Evolutionary conservation across 306 rosid species (phyloP), one percentile per base, ranked within the genome.

Genomic region (Styphnolobium japonicum): DNA sequence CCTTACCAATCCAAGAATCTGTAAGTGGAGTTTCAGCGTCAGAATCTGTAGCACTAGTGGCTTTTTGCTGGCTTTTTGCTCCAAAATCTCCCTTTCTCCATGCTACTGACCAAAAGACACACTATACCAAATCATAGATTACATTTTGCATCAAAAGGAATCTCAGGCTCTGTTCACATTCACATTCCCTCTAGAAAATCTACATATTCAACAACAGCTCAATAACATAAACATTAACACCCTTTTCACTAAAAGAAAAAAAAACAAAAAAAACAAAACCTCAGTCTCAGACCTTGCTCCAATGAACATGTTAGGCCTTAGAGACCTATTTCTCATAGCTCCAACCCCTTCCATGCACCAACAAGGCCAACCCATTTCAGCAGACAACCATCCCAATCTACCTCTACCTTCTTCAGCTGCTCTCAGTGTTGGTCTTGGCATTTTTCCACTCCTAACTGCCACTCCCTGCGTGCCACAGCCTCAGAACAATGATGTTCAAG

Each of bases 401-500:
- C 86, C 85, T 6, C 61, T 86, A 4, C 86, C 92, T 76, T 81
- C 95, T 7, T 80, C 95, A 2, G 62, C 95, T 5, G 21, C 97
- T 36, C 90, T 90, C 5, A 91, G 92, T 14, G 97, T 92, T 19
- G 91, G 97, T 33, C 95, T 90, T 27, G 97, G 96, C 23, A 86
- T 92, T 55, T 92, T 92, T 77, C 97, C 97, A 0, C 93, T 92
- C 72, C 64, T 92, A 9, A 82, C 96, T 0, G 76, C 97, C 60
- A 84, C 89, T 52, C 84, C 86, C 55, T 84, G 84, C 78, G 76
- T 63, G 34, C 69, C 78, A 21, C 82, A 62, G 16, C 85, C 58
- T 4, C 48, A 65, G 0, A 45, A 23, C 58, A 49, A 72, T 42
- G 80, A 34, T 15, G 67, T 49, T 4, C 85, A 14, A 61, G 85